Evolutionary conservation across 805 yeast species (phyloP).

Genomic region (Saccharomycopsis vini): DNA sequence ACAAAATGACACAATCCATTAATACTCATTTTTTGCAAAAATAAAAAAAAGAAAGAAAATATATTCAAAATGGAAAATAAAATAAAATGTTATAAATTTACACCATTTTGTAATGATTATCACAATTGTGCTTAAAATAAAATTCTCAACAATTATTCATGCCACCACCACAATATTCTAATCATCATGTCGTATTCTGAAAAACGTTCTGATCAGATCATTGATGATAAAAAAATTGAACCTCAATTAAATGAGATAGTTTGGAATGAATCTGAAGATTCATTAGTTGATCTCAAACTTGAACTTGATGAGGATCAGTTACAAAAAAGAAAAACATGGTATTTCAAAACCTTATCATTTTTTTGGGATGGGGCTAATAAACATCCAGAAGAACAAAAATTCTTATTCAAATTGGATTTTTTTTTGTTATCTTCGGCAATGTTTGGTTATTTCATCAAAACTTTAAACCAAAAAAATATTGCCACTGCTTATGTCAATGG

Average conservation of each 20-base stretch:
- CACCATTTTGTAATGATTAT: too few relatives aligned
- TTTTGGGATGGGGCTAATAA: not conserved
- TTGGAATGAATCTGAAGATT: not conserved
- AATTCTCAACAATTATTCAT: not conserved
- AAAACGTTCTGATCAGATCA: not conserved
- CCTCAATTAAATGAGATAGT: not conserved
- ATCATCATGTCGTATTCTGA: not conserved
- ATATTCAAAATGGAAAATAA: too few relatives aligned
- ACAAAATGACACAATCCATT: too few relatives aligned
- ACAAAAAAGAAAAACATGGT: not conserved
- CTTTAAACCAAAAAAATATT: slow-evolving; percentile 32
- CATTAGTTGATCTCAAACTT: not conserved
- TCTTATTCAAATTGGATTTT: slow-evolving; percentile 9
- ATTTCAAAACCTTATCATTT: not conserved
- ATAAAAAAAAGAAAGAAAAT: too few relatives aligned
- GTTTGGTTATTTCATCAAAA: slow-evolving; percentile 20
- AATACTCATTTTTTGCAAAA: too few relatives aligned
- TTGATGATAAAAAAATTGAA: too few relatives aligned
- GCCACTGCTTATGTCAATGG: slow-evolving; percentile 38
- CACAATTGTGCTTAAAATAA: too few relatives aligned
- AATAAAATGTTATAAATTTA: too few relatives aligned
- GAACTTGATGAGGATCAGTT: not conserved
- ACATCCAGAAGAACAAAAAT: slow-evolving; percentile 4
- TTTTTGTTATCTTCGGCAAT: slow-evolving; percentile 2
- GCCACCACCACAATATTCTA: not conserved